Percentiles rank a stretch among this genome's conserved stretches.
Conservation (phyloP, 1,139 yeast genomes). For the Citeromyces siamensis region DNA sequence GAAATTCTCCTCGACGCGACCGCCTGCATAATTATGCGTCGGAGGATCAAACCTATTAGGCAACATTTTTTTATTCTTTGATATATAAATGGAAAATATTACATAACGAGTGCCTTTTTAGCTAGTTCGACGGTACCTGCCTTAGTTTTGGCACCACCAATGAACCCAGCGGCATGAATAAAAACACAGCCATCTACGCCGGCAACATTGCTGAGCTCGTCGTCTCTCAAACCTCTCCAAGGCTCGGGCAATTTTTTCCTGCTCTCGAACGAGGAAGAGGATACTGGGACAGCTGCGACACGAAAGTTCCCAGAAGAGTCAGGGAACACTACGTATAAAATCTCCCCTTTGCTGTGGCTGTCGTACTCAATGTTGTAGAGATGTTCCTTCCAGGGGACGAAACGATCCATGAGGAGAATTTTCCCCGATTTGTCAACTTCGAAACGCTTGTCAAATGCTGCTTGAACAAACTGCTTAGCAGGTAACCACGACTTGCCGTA, state of each 20-base stretch:
- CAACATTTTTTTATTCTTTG: too few relatives aligned
- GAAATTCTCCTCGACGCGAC: too few relatives aligned
- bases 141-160: constrained; percentile 81
- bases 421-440: constrained; percentile 53
- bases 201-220: constrained; percentile 52
- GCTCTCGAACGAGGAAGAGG: constrained; percentile 66
- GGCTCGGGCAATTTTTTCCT: constrained; percentile 80
- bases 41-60: too few relatives aligned
- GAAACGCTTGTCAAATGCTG: constrained; percentile 48
- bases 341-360: constrained; percentile 35
- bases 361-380: constrained; percentile 64
- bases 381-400: constrained; percentile 95
- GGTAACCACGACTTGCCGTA: constrained; percentile 89
- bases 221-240: constrained; percentile 93
- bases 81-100: too few relatives aligned
- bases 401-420: constrained; percentile 56
- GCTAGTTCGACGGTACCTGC: constrained; percentile 79
- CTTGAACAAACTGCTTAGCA: constrained; percentile 65
- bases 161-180: constrained; percentile 94
- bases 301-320: constrained; percentile 75
- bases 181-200: constrained; percentile 84
- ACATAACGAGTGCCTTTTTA: constrained; percentile 21
- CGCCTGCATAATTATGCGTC: too few relatives aligned
- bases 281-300: constrained; percentile 77
- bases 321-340: constrained; percentile 68